Base-by-base conservation (phyloP, 176 grass and related monocot species). In the Aegilops sharonensis region DNA sequence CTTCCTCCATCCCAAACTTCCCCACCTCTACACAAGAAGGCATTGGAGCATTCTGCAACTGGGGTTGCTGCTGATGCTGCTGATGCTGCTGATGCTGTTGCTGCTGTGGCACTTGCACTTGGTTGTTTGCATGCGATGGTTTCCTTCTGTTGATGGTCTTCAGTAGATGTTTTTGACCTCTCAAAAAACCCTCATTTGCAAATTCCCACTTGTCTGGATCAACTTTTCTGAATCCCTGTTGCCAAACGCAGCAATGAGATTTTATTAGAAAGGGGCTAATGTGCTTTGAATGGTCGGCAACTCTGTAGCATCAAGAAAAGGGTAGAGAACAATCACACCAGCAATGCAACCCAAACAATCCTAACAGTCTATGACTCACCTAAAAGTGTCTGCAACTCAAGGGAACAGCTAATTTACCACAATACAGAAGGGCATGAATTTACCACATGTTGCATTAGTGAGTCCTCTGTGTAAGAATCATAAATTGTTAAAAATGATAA, bases 191-290 rank as follows among this genome's bases (percentile, higher is more conserved):
- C 63, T 99, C 97, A 59, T 99, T 99, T 69, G 97, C 94, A 88
- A 99, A 99, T 78, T 99, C 97, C 97, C 97, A 99, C 75, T 87
- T 90, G 85, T 99, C 97, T 72, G 97, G 97, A 82, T 99, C 97
- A 70, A 99, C 92, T 87, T 99, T 99, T 85, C 92, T 94, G 80
- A 96, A 99, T 72, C 97, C 97, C 97, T 99, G 92, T 20, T 82
- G 34, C 90, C 73, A 67, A 35, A 78, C 21, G 75, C 13, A 68
- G 1, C 76, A 63, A 77, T 43, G 15, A 85, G 61, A 81, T 76
- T 6, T 76, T 6, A 72, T 90, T 80, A 84, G 42, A 30, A 59
- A 78, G 64, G 21, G 10, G 30, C 47, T 69, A 72, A 23, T 52
- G 21, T 76, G 12, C 29, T 77, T 45, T 68, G 5, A 78, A 48